Evolutionary conservation across 352 stramenopile genomes (phyloP).

Genomic region (Pythium aristosporum): DNA sequence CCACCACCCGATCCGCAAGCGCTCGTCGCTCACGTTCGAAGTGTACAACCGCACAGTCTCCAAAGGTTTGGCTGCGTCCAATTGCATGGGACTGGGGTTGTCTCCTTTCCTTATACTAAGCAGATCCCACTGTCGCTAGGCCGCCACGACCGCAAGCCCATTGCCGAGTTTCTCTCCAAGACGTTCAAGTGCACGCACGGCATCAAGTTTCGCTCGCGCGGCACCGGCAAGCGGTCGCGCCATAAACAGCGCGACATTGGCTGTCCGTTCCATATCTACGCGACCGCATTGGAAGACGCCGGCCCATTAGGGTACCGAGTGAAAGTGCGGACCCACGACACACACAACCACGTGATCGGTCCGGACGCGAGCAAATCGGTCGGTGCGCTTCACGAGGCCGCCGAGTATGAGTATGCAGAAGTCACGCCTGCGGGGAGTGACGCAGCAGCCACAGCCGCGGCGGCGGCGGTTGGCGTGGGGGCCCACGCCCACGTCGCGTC

Average conservation of each 20-base stretch:
- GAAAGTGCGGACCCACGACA: constrained; percentile 66
- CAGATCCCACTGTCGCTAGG: constrained; percentile 16
- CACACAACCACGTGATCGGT: constrained; percentile 79
- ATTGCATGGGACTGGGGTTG: neutral
- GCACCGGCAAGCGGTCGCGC: constrained; percentile 62
- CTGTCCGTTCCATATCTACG: constrained; percentile 81
- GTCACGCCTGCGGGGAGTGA: neutral
- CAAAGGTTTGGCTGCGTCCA: constrained; percentile 36
- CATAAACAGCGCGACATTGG: constrained; percentile 73
- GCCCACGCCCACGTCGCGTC: constrained; percentile 12
- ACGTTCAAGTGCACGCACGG: constrained; percentile 85
- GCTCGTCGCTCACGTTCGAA: constrained; percentile 80
- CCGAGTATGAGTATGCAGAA: constrained; percentile 49
- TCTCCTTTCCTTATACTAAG: neutral
- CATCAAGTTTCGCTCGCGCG: constrained; percentile 78
- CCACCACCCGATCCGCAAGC: constrained; percentile 80
- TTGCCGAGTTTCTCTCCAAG: constrained; percentile 79
- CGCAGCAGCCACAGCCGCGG: neutral
- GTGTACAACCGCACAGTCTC: constrained; percentile 88
- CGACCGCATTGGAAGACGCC: constrained; percentile 61
- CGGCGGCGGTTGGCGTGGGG: neutral
- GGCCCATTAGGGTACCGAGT: constrained; percentile 50
- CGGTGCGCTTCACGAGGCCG: constrained; percentile 47
- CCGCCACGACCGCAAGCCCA: constrained; percentile 66
- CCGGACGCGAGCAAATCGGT: constrained; percentile 64